Percentiles rank a stretch among this genome's conserved stretches.
Evolutionary conservation across 805 yeast genomes (phyloP).

Genomic region (Ogataea glucozyma): DNA sequence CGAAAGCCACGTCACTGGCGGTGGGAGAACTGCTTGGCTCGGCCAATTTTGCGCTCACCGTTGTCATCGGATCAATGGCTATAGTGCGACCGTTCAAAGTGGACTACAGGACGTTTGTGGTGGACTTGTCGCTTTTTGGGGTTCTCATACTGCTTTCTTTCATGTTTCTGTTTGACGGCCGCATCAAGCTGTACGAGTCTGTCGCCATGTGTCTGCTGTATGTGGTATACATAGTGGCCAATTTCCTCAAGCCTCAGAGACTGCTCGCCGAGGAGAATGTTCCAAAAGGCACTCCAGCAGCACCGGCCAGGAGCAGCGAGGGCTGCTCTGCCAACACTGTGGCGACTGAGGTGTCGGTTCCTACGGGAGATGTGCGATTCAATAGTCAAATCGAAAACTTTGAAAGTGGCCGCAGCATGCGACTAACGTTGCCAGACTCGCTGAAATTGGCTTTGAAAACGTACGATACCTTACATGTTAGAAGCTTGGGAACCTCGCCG

Average conservation of each 20-base stretch:
- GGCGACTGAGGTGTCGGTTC: not conserved
- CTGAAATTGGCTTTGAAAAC: slow-evolving; percentile 29
- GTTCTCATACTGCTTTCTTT: slow-evolving; percentile 50
- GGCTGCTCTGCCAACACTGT: not conserved
- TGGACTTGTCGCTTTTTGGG: slow-evolving; percentile 63
- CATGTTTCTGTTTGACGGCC: slow-evolving; percentile 55
- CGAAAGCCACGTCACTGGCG: slow-evolving; percentile 59
- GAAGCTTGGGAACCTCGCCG: slow-evolving; percentile 7
- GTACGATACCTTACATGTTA: slow-evolving; percentile 21
- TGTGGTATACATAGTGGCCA: slow-evolving; percentile 54
- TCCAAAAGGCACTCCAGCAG: not conserved
- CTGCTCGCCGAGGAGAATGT: slow-evolving; percentile 20
- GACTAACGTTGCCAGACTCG: slow-evolving; percentile 36
- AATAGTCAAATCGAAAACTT: slow-evolving; percentile 30
- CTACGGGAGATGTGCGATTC: slow-evolving; percentile 19
- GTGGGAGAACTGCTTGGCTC: slow-evolving; percentile 56
- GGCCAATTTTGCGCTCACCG: slow-evolving; percentile 51
- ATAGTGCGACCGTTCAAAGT: slow-evolving; percentile 51
- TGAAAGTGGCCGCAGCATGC: slow-evolving; percentile 28
- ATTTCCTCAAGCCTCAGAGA: slow-evolving; percentile 22
- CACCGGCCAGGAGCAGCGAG: slow-evolving; percentile 3
- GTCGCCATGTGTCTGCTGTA: slow-evolving; percentile 57
- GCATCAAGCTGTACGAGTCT: slow-evolving; percentile 57
- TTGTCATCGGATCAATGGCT: slow-evolving; percentile 52
- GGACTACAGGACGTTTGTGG: slow-evolving; percentile 48